phyloP scores from a whole-genome alignment of 2,329 filamentous ascomycete genomes.

The Colletotrichum graminicola region DNA sequence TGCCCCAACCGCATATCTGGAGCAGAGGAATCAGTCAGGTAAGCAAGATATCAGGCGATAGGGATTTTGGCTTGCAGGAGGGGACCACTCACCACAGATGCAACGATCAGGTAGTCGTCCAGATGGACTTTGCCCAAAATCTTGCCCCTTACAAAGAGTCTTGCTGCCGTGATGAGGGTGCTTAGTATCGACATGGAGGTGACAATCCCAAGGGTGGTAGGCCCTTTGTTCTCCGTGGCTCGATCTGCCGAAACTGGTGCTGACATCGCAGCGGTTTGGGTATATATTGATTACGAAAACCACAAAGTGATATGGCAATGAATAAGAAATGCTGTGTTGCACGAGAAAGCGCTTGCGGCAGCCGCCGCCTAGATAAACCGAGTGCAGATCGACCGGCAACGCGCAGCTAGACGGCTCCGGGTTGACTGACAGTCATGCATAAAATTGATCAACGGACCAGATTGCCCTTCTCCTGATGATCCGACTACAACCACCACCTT shows the following conservation, averaged over 20 bases:
- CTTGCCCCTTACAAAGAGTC: constrained; percentile 48
- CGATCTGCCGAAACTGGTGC: background rate
- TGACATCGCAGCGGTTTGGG: background rate
- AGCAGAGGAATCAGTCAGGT: constrained; percentile 2
- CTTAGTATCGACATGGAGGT: constrained; percentile 49
- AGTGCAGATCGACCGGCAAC: background rate
- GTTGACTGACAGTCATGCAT: too few species aligned
- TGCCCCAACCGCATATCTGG: constrained; percentile 51
- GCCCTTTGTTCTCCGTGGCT: constrained; percentile 46
- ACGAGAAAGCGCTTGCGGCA: background rate
- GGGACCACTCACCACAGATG: constrained; percentile 48
- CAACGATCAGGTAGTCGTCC: constrained; percentile 54
- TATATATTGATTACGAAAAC: background rate
- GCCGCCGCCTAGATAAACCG: background rate
- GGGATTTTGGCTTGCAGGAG: constrained; percentile 1
- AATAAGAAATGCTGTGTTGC: background rate
- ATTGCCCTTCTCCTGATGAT: too few species aligned
- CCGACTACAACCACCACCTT: too few species aligned
- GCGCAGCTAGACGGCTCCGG: too few species aligned
- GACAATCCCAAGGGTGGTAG: constrained; percentile 49
- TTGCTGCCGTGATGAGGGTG: constrained; percentile 47
- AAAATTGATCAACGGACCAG: too few species aligned
- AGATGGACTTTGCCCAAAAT: constrained; percentile 50
- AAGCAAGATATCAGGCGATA: too few species aligned
- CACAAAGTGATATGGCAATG: background rate